Base-by-base conservation (phyloP, 768 basidiomycete genomes). In the Sporobolomyces phaffii region DNA sequence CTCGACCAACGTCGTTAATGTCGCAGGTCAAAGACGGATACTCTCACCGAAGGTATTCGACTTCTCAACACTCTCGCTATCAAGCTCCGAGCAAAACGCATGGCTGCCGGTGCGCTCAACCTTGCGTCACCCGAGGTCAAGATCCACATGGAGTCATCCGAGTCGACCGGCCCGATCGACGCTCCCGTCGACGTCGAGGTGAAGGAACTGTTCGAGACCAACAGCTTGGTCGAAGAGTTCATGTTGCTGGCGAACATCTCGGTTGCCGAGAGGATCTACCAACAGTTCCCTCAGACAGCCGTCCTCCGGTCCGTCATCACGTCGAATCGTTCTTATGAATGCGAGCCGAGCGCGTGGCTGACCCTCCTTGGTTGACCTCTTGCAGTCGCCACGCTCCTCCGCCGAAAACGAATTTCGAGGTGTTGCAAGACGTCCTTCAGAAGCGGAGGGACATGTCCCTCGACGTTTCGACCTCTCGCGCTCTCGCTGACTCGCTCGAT, bases 91-190 rank as follows among this genome's bases (percentile, higher is more conserved):
- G 87, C 84, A 8, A 83, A 82, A 33, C 84, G 96, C 22, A 97
- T 98, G 90, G 85, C 83, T 22, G 92, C 91, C 0, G 96, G 96
- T n/a, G 96, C 96, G 14, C 83, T 99, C 44, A 97, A 98, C 65
- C 86, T 99, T 28, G 94, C 96, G 1, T 98, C 96, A 0, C 94
- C 96, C 0, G 96, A 99, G 81, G 89, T 99, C 77, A 97, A 93
- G 77, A 97, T 99, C 68, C 87, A 97, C 72, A 81, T 98, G 20
- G 90, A 96, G 74, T 90, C 88, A 70, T 82, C 91, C 1, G 96
- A 98, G 77, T 90, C 89, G 0, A 88, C 91, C 3, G 75, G 73
- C 0, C 66, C 61, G 28, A n/a, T 45, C 41, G 61, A 62, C 26
- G 50, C 61, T 7, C 94, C 94, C 0, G 90, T 97, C 68, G 94